phyloP scores from a whole-genome alignment of 768 basidiomycete species.

The Aureoboletus auriporus region DNA sequence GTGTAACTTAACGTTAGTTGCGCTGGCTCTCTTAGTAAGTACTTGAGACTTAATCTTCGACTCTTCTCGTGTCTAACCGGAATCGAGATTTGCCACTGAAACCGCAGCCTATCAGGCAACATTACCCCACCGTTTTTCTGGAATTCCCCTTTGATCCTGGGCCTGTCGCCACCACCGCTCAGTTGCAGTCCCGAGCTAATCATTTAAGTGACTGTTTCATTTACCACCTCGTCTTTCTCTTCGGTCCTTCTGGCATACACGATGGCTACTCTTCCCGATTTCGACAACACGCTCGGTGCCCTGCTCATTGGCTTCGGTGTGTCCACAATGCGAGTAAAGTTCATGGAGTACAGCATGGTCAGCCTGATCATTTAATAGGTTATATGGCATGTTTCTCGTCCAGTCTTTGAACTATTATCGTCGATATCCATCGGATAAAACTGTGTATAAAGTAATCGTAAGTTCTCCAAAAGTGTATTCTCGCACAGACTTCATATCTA shows the following conservation, averaged over 20 bases:
- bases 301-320: slow-evolving; percentile 54
- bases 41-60: too few species aligned
- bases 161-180: too few species aligned
- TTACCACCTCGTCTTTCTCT: too few species aligned
- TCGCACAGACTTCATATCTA: background rate
- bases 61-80: too few species aligned
- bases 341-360: background rate
- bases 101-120: too few species aligned
- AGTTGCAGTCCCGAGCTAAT: too few species aligned
- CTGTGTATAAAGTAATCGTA: slow-evolving; percentile 48
- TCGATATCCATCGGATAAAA: slow-evolving; percentile 51
- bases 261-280: slow-evolving; percentile 15
- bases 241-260: background rate
- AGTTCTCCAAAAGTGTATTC: slow-evolving; percentile 21
- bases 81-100: too few species aligned
- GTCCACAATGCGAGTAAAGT: slow-evolving; percentile 33
- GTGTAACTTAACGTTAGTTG: too few species aligned
- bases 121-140: too few species aligned
- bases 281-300: slow-evolving; percentile 58
- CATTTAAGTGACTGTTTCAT: too few species aligned
- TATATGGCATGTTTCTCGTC: slow-evolving; percentile 50
- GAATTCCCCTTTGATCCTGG: too few species aligned
- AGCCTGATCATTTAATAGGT: slow-evolving; percentile 31
- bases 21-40: too few species aligned
- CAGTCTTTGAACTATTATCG: slow-evolving; percentile 55